Base-by-base conservation (phyloP, 495 filamentous ascomycete species). In the Aspergillus mulundensis region DNA sequence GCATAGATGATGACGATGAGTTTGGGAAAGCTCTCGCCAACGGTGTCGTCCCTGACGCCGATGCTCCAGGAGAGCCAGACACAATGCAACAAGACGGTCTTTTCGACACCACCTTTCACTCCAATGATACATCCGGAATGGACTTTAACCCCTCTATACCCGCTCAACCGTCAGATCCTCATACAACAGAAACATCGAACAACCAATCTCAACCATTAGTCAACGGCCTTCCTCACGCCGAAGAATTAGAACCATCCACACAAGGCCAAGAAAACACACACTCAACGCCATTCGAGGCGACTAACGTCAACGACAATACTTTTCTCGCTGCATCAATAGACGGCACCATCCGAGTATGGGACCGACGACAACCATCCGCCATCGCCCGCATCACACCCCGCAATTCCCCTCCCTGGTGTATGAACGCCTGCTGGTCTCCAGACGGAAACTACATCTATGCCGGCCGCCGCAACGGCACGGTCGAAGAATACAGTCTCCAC, bases 391-490 rank as follows among this genome's bases (percentile, higher is more conserved):
- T 97, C 47, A 77, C 75, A 15, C 87, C 88, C 50, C 76, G 79
- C 10, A 87, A 87, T 49, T 85, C 87, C 7, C 91, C 95, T 3
- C 94, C 91, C 8, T 98, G 95, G 95, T 97, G 92, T 70, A 97
- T 96, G 87, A 90, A 87, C 58, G 91, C 90, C n/a, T 95, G 90
- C 71, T 98, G 95, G 94, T 91, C 87, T 57, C 91, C 91, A 2
- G 88, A 96, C 70, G 94, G 94, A 23, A 97, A 98, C 70, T 92
- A 81, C 70, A 91, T 98, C 53, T 98, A 96, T 70, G 91, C 88
- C 15, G 94, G 94, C 5, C 82, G 94, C 36, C 80, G 95, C 50
- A 98, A 97, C 70, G 88, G 90, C 52, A 95, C 90, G 0, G 94
- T 98, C 1, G 94, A 98, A 55, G 94, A 98, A 66, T 98, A 87